A percentile compares a stretch with the other conserved stretches of the same genome.
These are phyloP conservation scores for Ogataea glucozyma DNA, from an alignment of 805 yeast genomes.

Conservation along the genomic window DNA sequence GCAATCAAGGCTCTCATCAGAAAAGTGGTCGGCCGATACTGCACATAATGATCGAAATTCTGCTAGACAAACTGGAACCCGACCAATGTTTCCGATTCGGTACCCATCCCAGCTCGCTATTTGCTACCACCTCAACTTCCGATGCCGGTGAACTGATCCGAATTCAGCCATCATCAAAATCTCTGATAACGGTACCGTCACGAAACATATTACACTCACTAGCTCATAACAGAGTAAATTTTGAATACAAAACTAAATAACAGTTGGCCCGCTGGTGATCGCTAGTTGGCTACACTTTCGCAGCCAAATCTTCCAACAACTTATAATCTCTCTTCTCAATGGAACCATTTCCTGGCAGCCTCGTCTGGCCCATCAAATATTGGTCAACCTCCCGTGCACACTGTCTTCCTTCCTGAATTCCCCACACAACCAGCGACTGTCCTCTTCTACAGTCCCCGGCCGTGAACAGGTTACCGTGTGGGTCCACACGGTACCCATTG, in stretches of 20 bases:
- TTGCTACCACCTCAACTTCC: too few relatives aligned
- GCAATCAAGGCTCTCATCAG: too few relatives aligned
- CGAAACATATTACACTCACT: too few relatives aligned
- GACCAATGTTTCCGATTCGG: too few relatives aligned
- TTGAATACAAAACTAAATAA: neutral
- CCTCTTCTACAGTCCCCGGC: conserved; percentile 99
- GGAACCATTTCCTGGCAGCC: conserved; percentile 92
- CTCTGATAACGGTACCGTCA: too few relatives aligned
- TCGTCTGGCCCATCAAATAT: conserved; percentile 72
- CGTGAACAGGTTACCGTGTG: conserved; percentile 72
- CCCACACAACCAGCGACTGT: conserved; percentile 98
- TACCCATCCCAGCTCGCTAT: too few relatives aligned
- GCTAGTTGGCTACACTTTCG: conserved; percentile 44
- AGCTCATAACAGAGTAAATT: too few relatives aligned
- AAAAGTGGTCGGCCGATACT: too few relatives aligned
- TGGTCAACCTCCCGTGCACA: conserved; percentile 93
- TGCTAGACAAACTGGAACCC: too few relatives aligned
- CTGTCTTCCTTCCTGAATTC: conserved; percentile 98
- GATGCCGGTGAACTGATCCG: too few relatives aligned
- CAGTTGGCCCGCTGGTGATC: neutral
- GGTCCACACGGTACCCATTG: conserved; percentile 63
- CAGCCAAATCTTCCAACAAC: conserved; percentile 74
- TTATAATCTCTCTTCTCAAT: conserved; percentile 82
- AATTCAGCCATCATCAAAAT: too few relatives aligned
- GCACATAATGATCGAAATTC: too few relatives aligned